Evolutionary conservation across 352 stramenopile species (phyloP), one percentile per base, ranked within the genome.

Genomic region (Phytophthora rubi): DNA sequence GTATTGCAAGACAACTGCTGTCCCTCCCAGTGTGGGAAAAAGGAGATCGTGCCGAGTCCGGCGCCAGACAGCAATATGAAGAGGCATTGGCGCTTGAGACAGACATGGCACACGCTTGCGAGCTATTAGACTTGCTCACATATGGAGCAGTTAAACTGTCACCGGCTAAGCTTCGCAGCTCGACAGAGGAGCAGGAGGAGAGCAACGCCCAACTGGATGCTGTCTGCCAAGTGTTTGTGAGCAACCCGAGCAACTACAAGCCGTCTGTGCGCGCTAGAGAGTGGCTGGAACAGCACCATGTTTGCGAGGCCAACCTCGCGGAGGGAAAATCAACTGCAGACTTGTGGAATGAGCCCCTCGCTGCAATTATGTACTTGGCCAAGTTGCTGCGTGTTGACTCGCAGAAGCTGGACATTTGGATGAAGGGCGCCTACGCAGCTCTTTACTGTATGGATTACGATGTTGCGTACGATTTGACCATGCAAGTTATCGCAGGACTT

Each of bases 401-500:
- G 10, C 47, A 73, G 15, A 79, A 78, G 44, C 59, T 82, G 23
- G 68, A 81, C 45, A 89, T 92, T 42, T 63, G 75, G 68, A 79
- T 91, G 68, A 89, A 91, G 70, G 82, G 81, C 9, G 81, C 84
- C 6, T 90, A 92, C 59, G 80, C 86, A 5, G 82, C 86, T 3
- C 61, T 93, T 1, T 91, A 92, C 35, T 91, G 82, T 37, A 74
- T 77, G 35, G 84, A 93, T 62, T 92, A 83, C 21, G 82, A 91
- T 35, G 77, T 86, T 52, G 81, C 84, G 13, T 79, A 83, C 32
- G 59, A 71, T 10, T 62, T 93, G 33, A 85, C 79, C 1, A 80
- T 74, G 35, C 60, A 81, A 59, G 67, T 90, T 21, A 70, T 81
- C 4, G 59, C 73, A 45, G 74, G 54, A 4, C 71, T 78, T 16